Evolutionary conservation across 2,329 filamentous ascomycete species (phyloP), one percentile per base, ranked within the genome.

Genomic region (Rutstroemia sp.): DNA sequence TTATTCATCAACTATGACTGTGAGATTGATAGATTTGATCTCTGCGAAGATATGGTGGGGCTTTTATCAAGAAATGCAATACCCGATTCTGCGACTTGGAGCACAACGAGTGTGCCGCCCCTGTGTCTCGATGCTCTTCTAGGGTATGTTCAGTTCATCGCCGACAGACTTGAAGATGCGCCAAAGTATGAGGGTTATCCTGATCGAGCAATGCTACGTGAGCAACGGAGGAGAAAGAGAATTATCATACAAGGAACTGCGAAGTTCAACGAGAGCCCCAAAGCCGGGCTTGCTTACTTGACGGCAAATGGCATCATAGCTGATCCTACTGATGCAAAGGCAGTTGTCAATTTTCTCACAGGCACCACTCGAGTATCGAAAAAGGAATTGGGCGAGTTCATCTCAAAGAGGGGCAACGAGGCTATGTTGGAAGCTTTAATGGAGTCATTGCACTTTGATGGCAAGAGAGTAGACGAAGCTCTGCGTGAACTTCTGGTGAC

Each of bases 1-100:
- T 79, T 99, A 7, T 99, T 96, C 69, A 85, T 97, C 72, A 99
- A 99, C 71, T 99, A 97, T 69, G 94, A 99, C 71, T 99, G 92
- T 67, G 92, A 97, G 67, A 85, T 90, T 52, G 90, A 99, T 68
- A 83, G 92, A 50, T 86, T 86, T 52, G 94, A 99, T 73, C 75
- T 99, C 5, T 99, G 94, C 67, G 89, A 96, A 74, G 95, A 99
- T 68, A 88, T 97, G 81, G 84, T 99, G 59, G 92, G 94, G 0
- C 79, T 99, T 37, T 76, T 99, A 16, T 92, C 94, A 19, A 83
- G 94, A 58, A 99, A 96, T 70, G 94, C 94, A 2, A 88, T 99
- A 62, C 95, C 94, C 0, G 94, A 99, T 70, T 96, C 94, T 8
- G 94, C 92, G 5, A 96, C 92, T 5, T 99, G 94, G 94, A 99